Evolutionary conservation across 371 early-diverging fungal species (phyloP).

Genomic region (Lichtheimia corymbifera): DNA sequence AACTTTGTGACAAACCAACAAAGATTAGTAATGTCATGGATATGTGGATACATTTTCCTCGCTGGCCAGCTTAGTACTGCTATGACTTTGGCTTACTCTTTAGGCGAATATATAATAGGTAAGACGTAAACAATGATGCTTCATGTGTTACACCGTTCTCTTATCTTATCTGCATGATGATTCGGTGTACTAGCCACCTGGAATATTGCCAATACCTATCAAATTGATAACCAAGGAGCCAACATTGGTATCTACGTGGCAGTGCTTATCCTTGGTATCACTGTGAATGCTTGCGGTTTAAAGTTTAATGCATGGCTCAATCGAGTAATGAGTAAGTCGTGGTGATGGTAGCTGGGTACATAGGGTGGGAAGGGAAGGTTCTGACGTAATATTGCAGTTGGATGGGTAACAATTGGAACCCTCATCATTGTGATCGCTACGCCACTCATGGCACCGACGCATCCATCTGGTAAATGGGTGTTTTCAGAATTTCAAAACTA

Average conservation of each 20-base stretch:
- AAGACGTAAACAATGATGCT: not conserved
- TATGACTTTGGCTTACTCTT: conserved; percentile 35
- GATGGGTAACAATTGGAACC: conserved; percentile 36
- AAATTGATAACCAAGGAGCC: conserved; percentile 26
- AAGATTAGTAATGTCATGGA: conserved; percentile 41
- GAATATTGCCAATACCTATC: conserved; percentile 1
- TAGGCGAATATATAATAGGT: conserved; percentile 31
- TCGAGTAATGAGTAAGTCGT: conserved; percentile 15
- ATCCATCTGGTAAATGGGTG: conserved; percentile 33
- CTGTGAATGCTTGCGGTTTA: conserved; percentile 28
- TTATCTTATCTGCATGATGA: too few relatives aligned
- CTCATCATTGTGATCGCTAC: conserved; percentile 31
- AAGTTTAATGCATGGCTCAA: conserved; percentile 31
- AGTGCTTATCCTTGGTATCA: conserved; percentile 21
- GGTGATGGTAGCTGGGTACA: too few relatives aligned
- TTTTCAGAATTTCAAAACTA: conserved; percentile 38
- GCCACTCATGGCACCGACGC: conserved; percentile 38
- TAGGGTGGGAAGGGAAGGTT: too few relatives aligned
- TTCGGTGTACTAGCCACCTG: not conserved
- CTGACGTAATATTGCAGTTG: conserved; percentile 4
- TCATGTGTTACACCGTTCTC: too few relatives aligned
- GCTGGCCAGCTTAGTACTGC: conserved; percentile 27
- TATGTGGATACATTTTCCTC: conserved; percentile 36
- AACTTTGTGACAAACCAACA: too few relatives aligned
- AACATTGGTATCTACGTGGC: conserved; percentile 35